Evolutionary conservation across 2,329 filamentous ascomycete genomes (phyloP).

Genomic region (Coniochaeta sp.): DNA sequence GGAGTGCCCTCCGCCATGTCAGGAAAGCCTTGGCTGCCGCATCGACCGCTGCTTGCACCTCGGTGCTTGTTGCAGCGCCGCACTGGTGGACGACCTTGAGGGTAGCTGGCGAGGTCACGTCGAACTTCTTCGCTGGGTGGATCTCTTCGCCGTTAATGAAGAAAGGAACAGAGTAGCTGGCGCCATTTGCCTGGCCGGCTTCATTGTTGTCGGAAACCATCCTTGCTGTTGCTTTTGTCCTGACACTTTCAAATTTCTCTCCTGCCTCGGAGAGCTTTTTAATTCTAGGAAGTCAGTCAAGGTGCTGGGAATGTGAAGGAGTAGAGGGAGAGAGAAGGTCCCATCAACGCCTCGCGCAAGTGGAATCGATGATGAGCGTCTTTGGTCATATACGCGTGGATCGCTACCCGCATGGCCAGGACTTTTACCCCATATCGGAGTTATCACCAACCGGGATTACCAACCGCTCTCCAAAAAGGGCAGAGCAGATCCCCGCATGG

Average conservation of each 20-base stretch:
- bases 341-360: background rate
- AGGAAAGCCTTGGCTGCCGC: constrained; percentile 60
- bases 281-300: background rate
- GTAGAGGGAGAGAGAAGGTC: background rate
- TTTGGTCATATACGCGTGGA: background rate
- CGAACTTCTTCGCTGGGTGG: constrained; percentile 14
- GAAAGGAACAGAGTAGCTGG: constrained; percentile 20
- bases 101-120: constrained; percentile 20
- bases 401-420: background rate
- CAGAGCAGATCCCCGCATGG: background rate
- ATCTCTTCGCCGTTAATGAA: constrained; percentile 23
- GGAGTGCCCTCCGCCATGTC: constrained; percentile 58
- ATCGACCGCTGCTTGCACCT: constrained; percentile 20
- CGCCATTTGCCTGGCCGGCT: constrained; percentile 3
- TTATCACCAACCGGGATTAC: background rate
- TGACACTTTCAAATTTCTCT: background rate
- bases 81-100: constrained; percentile 19
- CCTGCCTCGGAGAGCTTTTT: background rate
- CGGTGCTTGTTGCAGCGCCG: constrained; percentile 16
- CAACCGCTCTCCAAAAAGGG: background rate
- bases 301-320: background rate
- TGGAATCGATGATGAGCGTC: background rate
- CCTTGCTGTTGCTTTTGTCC: background rate
- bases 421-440: background rate
- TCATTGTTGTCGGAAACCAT: constrained; percentile 7